phyloP scores from a whole-genome alignment of 139 green algal species.

The Chloropicon primus region DNA sequence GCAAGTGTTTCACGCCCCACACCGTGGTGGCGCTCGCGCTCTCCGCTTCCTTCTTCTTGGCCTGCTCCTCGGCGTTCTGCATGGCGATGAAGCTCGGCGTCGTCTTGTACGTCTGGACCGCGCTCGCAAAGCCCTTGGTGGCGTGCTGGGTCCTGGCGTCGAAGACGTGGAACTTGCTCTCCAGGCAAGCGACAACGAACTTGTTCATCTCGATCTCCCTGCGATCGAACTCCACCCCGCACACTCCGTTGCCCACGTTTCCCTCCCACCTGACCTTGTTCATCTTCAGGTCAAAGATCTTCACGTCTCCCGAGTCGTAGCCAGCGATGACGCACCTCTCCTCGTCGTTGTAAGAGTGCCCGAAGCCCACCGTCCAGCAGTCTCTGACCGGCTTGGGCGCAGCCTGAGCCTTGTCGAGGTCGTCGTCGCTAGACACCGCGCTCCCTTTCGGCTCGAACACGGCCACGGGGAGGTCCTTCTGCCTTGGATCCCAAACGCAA shows the following conservation, averaged over 20 bases:
- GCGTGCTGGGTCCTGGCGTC: constrained; percentile 67
- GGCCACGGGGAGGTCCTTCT: constrained; percentile 58
- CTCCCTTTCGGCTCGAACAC: constrained; percentile 50
- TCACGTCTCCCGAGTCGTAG: constrained; percentile 77
- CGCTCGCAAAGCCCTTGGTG: constrained; percentile 51
- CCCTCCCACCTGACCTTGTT: constrained; percentile 31
- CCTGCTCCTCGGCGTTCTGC: not conserved
- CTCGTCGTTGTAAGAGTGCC: constrained; percentile 64
- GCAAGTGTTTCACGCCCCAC: constrained; percentile 54
- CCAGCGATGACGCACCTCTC: constrained; percentile 59
- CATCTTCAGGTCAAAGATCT: constrained; percentile 68
- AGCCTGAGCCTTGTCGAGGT: constrained; percentile 21
- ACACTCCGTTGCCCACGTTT: constrained; percentile 71
- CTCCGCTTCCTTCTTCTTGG: not conserved
- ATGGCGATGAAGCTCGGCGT: not conserved
- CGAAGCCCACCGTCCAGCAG: constrained; percentile 77
- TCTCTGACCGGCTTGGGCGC: constrained; percentile 24
- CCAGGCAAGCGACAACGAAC: constrained; percentile 63
- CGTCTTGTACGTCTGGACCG: constrained; percentile 31
- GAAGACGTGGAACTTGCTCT: constrained; percentile 66
- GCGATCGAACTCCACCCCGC: constrained; percentile 72
- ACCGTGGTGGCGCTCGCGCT: constrained; percentile 38
- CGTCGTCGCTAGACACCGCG: not conserved
- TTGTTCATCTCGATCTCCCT: constrained; percentile 94
- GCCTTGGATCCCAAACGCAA: constrained; percentile 72